phyloP scores from a whole-genome alignment of 2,329 filamentous ascomycete genomes.

The Penicillium sp. region DNA sequence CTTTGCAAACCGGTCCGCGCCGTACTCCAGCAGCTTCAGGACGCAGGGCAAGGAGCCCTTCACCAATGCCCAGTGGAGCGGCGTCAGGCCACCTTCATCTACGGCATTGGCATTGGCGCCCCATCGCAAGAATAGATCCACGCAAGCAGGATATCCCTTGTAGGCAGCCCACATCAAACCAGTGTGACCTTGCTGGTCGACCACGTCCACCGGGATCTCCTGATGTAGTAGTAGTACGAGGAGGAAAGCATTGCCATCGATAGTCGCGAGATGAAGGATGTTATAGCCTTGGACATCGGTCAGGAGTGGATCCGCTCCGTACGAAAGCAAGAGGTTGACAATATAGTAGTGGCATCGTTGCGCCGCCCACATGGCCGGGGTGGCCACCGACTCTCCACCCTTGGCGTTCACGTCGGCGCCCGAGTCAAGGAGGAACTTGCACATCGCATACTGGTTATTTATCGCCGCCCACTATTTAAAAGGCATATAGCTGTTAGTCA shows the following conservation, averaged over 20 bases:
- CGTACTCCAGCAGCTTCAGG: conserved; percentile 91
- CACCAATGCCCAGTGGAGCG: conserved; percentile 92
- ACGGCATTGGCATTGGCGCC: conserved; percentile 86
- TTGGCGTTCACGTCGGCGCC: conserved; percentile 92
- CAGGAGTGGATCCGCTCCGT: conserved; percentile 86
- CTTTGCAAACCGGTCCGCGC: conserved; percentile 84
- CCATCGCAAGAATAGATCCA: conserved; percentile 89
- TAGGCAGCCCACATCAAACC: conserved; percentile 98
- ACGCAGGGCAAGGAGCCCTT: conserved; percentile 87
- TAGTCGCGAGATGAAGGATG: conserved; percentile 91
- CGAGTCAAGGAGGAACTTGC: conserved; percentile 81
- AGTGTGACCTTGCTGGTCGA: conserved; percentile 86
- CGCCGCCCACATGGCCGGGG: conserved; percentile 92
- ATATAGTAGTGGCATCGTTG: conserved; percentile 96
- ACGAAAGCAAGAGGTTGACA: conserved; percentile 82
- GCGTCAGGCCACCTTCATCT: conserved; percentile 90
- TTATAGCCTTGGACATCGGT: conserved; percentile 97
- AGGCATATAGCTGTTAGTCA: not conserved
- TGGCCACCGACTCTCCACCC: conserved; percentile 90
- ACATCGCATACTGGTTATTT: conserved; percentile 97
- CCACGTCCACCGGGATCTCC: conserved; percentile 87
- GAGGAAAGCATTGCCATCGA: conserved; percentile 91
- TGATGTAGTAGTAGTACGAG: conserved; percentile 87
- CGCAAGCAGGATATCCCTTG: conserved; percentile 88
- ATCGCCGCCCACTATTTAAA: conserved; percentile 84